Evolutionary conservation across 805 yeast species (phyloP), one percentile per base, ranked within the genome.

Genomic region (Sugiyamaella boreocaroliniensis): DNA sequence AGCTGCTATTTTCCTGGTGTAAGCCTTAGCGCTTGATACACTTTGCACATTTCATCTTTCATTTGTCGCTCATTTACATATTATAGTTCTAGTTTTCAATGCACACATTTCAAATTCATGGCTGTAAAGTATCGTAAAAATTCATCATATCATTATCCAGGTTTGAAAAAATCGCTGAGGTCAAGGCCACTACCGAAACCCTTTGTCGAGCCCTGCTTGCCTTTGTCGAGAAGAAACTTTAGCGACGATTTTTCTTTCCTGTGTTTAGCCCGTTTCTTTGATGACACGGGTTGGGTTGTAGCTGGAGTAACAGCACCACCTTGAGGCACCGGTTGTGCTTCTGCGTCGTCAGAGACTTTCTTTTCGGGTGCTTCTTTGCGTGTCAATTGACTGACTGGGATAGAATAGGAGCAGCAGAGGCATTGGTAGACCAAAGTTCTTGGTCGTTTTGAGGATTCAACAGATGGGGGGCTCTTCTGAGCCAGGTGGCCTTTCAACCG

Each of bases 181-280:
- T 20, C 49, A 5, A 37, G 32, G 11, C 11, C 16, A 16, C 11
- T 20, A 15, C 42, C 20, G n/a, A n/a, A 12, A 5, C 32, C 43
- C 34, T 12, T 37, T 34, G 41, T 29, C 15, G 15, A 40, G 29
- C 18, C 43, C 20, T 16, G 34, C 44, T 18, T 40, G 12, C 45
- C 55, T 45, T 49, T 46, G 9, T 53, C 47, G 16, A 56, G 47
- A 34, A 53, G 40, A 7, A 19, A 37, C 53, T 52, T 47, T 16
- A 58, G 41, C 22, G 55, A 50, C 12, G 56, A 55, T 40, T 45
- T 50, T 10, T 40, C 18, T 45, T 54, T 52, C n/a, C 51, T 47
- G 14, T 20, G 37, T 34, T 50, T 52, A 4, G 50, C 54, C 20
- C 55, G 43, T 40, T 48, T 55, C 40, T 50, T 57, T 20, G 53